A percentile compares a stretch with the other conserved stretches of the same genome.
Conservation (phyloP, 441 rosid genomes). For the Populus trichocarpa region DNA sequence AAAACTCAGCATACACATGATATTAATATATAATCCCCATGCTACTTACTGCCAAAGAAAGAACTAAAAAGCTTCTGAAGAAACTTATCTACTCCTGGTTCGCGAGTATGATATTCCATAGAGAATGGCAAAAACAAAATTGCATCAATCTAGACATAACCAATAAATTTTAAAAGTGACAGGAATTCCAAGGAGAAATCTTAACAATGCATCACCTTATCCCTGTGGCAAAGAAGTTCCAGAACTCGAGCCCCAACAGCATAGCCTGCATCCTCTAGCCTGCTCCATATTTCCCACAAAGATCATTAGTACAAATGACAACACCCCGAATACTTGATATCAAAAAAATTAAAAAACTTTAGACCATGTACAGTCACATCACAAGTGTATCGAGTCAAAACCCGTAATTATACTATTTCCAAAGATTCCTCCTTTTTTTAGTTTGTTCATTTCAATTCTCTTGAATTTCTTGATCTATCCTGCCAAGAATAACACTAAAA, state of each 20-base stretch:
- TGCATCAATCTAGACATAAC: neutral
- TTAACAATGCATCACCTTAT: constrained; percentile 46
- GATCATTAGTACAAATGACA: constrained; percentile 5
- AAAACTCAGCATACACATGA: neutral
- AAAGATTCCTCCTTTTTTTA: no score
- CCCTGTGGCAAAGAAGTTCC: constrained; percentile 91
- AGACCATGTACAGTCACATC: neutral
- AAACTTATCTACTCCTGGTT: neutral
- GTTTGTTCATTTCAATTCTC: no score
- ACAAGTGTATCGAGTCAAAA: neutral
- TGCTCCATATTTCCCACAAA: constrained; percentile 27
- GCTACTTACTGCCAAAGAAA: neutral
- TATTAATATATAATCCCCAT: neutral
- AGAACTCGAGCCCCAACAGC: constrained; percentile 88
- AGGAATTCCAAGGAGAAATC: neutral
- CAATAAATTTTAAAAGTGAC: neutral
- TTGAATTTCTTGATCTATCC: neutral
- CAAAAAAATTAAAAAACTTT: no score
- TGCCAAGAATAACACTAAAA: neutral
- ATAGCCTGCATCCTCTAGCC: constrained; percentile 96
- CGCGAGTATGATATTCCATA: neutral
- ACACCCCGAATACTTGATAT: neutral
- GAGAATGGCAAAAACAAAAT: neutral
- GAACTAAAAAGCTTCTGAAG: neutral
- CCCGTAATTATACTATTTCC: no score